Evolutionary conservation across 106 monocot genomes (phyloP).

Genomic region (Vanilla planifolia): DNA sequence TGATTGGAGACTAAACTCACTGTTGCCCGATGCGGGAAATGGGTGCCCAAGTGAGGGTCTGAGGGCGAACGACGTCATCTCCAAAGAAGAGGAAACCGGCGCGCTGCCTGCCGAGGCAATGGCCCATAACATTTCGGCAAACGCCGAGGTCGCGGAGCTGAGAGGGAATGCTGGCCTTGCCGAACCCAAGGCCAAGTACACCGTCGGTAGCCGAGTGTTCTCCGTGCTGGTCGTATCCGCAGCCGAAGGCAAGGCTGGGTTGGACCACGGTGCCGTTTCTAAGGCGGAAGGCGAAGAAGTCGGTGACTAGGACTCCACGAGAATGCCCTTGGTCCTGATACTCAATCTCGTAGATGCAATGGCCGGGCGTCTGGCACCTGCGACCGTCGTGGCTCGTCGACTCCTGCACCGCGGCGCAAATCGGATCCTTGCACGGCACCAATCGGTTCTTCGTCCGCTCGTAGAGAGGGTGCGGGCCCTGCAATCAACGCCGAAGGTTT

Average conservation of each 20-base stretch:
- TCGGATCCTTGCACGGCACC: slow-evolving; percentile 49
- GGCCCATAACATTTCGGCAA: slow-evolving; percentile 63
- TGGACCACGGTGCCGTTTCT: slow-evolving; percentile 41
- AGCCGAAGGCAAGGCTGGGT: slow-evolving; percentile 66
- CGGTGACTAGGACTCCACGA: slow-evolving; percentile 67
- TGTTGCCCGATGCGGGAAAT: slow-evolving; percentile 29
- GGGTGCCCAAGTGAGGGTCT: slow-evolving; percentile 57
- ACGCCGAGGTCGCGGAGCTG: slow-evolving; percentile 64
- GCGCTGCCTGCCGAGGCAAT: slow-evolving; percentile 64
- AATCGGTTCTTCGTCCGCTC: slow-evolving; percentile 46
- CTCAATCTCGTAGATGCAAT: slow-evolving; percentile 81
- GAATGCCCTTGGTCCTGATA: slow-evolving; percentile 67
- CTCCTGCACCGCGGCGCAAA: slow-evolving; percentile 44
- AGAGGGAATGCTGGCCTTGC: slow-evolving; percentile 44
- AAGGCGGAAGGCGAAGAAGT: slow-evolving; percentile 45
- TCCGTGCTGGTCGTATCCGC: slow-evolving; percentile 77
- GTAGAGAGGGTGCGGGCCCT: slow-evolving; percentile 86
- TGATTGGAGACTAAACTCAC: slow-evolving; percentile 15
- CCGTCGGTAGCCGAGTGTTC: slow-evolving; percentile 47
- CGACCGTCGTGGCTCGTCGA: slow-evolving; percentile 3
- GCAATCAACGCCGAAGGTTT: neutral
- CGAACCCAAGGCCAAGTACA: slow-evolving; percentile 69
- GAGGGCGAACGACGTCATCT: slow-evolving; percentile 49
- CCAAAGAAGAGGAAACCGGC: slow-evolving; percentile 84
- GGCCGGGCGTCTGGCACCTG: slow-evolving; percentile 24